phyloP scores from a whole-genome alignment of 1,284 basidiomycete species.

The Boletellus deceptivus region DNA sequence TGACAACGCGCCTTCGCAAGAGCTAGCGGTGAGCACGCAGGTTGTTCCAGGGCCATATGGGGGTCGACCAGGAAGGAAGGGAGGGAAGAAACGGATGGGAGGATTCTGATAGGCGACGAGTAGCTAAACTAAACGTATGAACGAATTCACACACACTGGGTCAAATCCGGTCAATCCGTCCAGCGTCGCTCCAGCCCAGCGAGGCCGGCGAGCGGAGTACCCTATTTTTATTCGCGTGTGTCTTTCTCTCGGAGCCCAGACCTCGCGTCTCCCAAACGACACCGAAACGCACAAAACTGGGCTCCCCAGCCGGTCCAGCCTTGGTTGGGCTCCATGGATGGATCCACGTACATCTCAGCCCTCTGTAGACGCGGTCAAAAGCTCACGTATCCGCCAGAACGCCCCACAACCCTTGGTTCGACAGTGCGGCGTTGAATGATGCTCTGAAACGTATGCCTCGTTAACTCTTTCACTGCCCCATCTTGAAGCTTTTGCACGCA shows the following conservation, averaged over 20 bases:
- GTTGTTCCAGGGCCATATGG: constrained; percentile 70
- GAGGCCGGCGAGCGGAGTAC: constrained; percentile 21
- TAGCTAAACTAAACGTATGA: neutral
- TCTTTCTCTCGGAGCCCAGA: constrained; percentile 15
- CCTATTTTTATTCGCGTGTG: constrained; percentile 15
- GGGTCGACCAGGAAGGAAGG: constrained; percentile 57
- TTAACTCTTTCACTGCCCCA: constrained; percentile 10
- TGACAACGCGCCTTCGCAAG: constrained; percentile 39
- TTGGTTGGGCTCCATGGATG: constrained; percentile 72
- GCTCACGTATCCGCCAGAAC: constrained; percentile 35
- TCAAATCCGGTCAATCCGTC: too few relatives aligned
- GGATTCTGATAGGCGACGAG: constrained; percentile 56
- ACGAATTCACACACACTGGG: too few relatives aligned
- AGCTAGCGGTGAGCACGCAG: constrained; percentile 61
- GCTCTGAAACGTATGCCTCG: constrained; percentile 57
- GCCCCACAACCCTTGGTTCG: constrained; percentile 59
- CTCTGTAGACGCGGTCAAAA: constrained; percentile 3
- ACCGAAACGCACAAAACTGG: constrained; percentile 41
- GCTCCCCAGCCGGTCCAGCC: constrained; percentile 47
- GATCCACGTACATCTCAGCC: constrained; percentile 51
- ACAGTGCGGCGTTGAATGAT: constrained; percentile 61
- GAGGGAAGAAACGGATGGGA: constrained; percentile 66
- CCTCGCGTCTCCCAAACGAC: constrained; percentile 12
- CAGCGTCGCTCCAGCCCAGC: constrained; percentile 3
- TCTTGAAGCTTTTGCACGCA: constrained; percentile 28